Base-by-base conservation (phyloP, 371 early-diverging fungal species). In the Cladochytrium tenue region DNA sequence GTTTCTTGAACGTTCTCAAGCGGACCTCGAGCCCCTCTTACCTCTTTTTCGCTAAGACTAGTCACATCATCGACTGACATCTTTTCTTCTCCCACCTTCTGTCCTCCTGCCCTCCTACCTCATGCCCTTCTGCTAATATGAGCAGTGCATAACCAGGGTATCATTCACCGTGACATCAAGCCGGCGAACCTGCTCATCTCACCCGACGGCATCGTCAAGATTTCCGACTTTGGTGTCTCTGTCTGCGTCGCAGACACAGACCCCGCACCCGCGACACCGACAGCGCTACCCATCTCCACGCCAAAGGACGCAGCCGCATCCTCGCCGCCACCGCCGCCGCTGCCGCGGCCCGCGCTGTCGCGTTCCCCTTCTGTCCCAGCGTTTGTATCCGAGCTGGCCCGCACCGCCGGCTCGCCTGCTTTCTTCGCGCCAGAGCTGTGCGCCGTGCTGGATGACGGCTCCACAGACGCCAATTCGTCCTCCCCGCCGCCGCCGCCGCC, bases 401-500 rank as follows among this genome's bases (percentile, higher is more conserved):
- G 93, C 70, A 96, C 98, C 0, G 97, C 94, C 15, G 98, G 98
- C 0, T 92, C 92, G 25, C 98, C 98, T 1, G 97, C 98, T 2
- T 98, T 96, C 74, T 96, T 96, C 82, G 98, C 97, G n/a, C 98
- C 97, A 13, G 97, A 96, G 75, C 80, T 96, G 13, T 97, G 98
- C 71, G 89, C 88, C 66, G 85, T 92, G 1, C 77, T 83, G 52
- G 88, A 87, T 57, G 76, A 76, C 25, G 27, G 20, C 50, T 20
- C 34, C 63, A 76, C 72, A 25, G 60, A 62, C 17, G 64, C 31
- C 30, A 34, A 51, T 20, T 20, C 7, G 20, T 20, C 7, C 13
- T 20, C 43, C 7, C 43, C 7, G 43, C 43, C 43, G 20, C 13
- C 43, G 43, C 7, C 7, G 43, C n/a, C n/a, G n/a, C n/a, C n/a